A percentile compares a stretch with the other conserved stretches of the same genome.
Evolutionary conservation across 1,284 basidiomycete genomes (phyloP).

Genomic region (Meira miltonrushii): DNA sequence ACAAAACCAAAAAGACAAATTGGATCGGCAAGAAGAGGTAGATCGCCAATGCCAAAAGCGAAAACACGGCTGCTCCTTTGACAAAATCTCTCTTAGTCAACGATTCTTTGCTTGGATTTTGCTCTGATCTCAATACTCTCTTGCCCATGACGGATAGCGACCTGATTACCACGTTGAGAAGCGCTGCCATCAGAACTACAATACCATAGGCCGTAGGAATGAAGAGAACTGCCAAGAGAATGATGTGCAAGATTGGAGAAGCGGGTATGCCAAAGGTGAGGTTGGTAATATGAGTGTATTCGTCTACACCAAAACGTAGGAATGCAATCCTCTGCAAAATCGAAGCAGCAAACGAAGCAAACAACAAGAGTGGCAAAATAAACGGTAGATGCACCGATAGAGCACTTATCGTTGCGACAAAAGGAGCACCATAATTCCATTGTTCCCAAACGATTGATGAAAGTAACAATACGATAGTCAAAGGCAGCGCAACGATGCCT

Average conservation of each 20-base stretch:
- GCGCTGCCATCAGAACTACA: constrained; percentile 11
- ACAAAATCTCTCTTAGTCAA: constrained; percentile 5
- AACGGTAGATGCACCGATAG: background rate
- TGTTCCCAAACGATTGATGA: constrained; percentile 1
- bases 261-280: constrained; percentile 18
- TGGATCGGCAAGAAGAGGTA: constrained; percentile 79
- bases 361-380: background rate
- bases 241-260: constrained; percentile 9
- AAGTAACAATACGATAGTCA: constrained; percentile 23
- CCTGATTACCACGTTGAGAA: constrained; percentile 15
- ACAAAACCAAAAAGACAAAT: constrained; percentile 76
- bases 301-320: background rate
- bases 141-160: background rate
- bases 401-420: background rate
- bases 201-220: constrained; percentile 14
- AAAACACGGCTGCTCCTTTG: constrained; percentile 52
- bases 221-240: constrained; percentile 18
- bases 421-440: constrained; percentile 10
- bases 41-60: constrained; percentile 63
- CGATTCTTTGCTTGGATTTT: background rate
- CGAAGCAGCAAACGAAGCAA: background rate
- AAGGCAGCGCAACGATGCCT: constrained; percentile 31
- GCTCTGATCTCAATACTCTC: background rate
- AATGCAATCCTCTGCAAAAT: background rate
- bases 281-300: constrained; percentile 13